Evolutionary conservation across 495 filamentous ascomycete genomes (phyloP).

Genomic region (Cercophora newfieldiana): DNA sequence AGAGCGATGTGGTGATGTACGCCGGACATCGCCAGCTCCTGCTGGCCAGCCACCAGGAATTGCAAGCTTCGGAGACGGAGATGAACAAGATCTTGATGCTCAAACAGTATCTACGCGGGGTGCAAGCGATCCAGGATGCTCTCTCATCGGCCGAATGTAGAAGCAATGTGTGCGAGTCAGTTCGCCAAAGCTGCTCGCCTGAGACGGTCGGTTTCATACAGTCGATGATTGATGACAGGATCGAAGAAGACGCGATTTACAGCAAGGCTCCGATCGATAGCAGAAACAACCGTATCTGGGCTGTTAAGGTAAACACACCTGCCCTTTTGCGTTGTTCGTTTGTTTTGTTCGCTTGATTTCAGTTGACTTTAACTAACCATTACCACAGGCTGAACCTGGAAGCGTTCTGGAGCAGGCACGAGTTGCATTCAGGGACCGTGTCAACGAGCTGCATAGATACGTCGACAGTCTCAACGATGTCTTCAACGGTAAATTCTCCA

Average conservation of each 20-base stretch:
- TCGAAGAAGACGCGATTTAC: conserved; percentile 81
- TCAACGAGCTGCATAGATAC: neutral
- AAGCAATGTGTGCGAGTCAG: conserved; percentile 56
- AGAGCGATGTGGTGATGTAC: conserved; percentile 19
- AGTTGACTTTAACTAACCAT: neutral
- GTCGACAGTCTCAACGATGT: conserved; percentile 4
- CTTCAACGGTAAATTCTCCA: conserved; percentile 27
- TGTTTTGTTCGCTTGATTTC: neutral
- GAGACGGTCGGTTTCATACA: conserved; percentile 60
- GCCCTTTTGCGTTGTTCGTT: conserved; percentile 4
- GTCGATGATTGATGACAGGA: conserved; percentile 63
- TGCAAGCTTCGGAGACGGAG: conserved; percentile 26
- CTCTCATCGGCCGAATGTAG: conserved; percentile 64
- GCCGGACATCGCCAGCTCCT: conserved; percentile 40
- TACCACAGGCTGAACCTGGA: conserved; percentile 47
- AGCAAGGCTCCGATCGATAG: conserved; percentile 80
- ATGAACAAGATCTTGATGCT: conserved; percentile 36
- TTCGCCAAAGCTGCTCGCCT: conserved; percentile 67
- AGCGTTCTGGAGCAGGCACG: conserved; percentile 9
- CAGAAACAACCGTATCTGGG: conserved; percentile 89
- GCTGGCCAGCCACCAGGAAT: conserved; percentile 49
- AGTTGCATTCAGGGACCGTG: neutral
- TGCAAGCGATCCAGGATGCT: conserved; percentile 67
- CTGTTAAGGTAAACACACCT: conserved; percentile 83
- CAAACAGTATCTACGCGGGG: conserved; percentile 65